These are phyloP conservation scores for Hanseniaspora lindneri DNA, from an alignment of 805 yeast species.

Conservation along the genomic window DNA sequence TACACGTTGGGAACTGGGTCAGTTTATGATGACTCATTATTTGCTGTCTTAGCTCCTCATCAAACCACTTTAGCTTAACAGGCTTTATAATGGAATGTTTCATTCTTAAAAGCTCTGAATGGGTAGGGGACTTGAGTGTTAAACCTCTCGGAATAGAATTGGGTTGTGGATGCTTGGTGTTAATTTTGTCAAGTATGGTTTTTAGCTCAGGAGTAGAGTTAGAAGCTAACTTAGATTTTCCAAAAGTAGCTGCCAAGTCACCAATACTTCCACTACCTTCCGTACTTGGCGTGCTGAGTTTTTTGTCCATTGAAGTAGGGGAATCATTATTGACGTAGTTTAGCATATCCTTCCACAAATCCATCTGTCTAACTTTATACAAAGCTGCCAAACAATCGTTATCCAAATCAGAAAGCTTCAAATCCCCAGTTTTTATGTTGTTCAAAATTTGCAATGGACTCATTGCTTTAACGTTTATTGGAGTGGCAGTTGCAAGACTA, in stretches of 20 bases:
- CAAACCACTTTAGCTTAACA: constrained; percentile 31
- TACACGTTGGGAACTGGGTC: constrained; percentile 58
- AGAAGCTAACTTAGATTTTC: neutral
- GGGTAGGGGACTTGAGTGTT: constrained; percentile 4
- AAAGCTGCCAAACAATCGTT: constrained; percentile 36
- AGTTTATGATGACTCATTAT: constrained; percentile 47
- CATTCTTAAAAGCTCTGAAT: neutral
- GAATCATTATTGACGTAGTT: constrained; percentile 12
- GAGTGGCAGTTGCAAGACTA: constrained; percentile 15
- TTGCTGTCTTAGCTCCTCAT: constrained; percentile 40
- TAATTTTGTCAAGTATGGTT: constrained; percentile 5
- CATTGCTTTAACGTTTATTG: constrained; percentile 20
- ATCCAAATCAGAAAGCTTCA: constrained; percentile 30
- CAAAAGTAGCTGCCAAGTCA: neutral
- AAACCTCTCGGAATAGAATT: neutral
- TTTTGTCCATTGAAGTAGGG: neutral
- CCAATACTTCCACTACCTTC: neutral
- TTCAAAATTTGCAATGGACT: constrained; percentile 23
- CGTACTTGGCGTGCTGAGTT: neutral
- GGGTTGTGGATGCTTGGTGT: constrained; percentile 8
- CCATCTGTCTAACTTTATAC: constrained; percentile 55
- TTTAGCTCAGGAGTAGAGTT: constrained; percentile 2
- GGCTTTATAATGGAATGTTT: constrained; percentile 14
- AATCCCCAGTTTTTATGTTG: constrained; percentile 28
- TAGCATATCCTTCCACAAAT: constrained; percentile 41